Evolutionary conservation across 2,329 filamentous ascomycete genomes (phyloP).

Genomic region (Corinectria fuckeliana): DNA sequence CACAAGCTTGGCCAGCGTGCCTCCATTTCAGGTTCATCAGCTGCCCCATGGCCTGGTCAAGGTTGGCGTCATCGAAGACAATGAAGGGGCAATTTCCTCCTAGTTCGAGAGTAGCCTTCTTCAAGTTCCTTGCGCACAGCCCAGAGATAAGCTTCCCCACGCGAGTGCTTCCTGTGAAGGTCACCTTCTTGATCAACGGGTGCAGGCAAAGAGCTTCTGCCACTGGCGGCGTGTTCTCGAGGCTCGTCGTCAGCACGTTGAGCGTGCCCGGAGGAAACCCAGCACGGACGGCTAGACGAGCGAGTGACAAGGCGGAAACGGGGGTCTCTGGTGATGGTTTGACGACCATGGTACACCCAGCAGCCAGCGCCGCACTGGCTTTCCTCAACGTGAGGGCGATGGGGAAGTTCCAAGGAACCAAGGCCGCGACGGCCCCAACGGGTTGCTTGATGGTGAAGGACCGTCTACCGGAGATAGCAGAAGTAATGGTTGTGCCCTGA

Average conservation of each 20-base stretch:
- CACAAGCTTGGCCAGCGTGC: slow-evolving; percentile 75
- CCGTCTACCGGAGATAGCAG: slow-evolving; percentile 67
- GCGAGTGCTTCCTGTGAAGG: slow-evolving; percentile 76
- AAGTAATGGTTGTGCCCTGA: slow-evolving; percentile 65
- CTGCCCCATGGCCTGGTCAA: slow-evolving; percentile 69
- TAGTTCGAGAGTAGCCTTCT: slow-evolving; percentile 72
- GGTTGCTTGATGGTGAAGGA: slow-evolving; percentile 71
- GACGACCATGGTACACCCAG: slow-evolving; percentile 77
- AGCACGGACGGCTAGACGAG: slow-evolving; percentile 70
- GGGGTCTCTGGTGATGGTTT: slow-evolving; percentile 79
- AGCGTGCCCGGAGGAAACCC: slow-evolving; percentile 79
- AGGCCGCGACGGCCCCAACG: slow-evolving; percentile 43
- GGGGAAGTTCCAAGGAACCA: slow-evolving; percentile 65
- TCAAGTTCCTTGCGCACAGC: slow-evolving; percentile 67
- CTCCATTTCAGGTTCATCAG: slow-evolving; percentile 53
- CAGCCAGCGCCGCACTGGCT: slow-evolving; percentile 65
- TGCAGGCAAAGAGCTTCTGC: slow-evolving; percentile 56
- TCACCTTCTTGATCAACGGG: slow-evolving; percentile 65
- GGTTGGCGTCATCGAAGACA: slow-evolving; percentile 70
- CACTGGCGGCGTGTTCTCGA: slow-evolving; percentile 52
- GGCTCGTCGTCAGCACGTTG: slow-evolving; percentile 54
- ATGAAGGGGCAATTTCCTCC: slow-evolving; percentile 74
- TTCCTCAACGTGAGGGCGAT: slow-evolving; percentile 57
- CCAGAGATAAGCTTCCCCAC: slow-evolving; percentile 71
- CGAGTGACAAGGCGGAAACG: slow-evolving; percentile 72